Percentiles rank a stretch among this genome's conserved stretches.
Conservation (phyloP, 2,329 filamentous ascomycete species). For the Chaetomium olivaceum region DNA sequence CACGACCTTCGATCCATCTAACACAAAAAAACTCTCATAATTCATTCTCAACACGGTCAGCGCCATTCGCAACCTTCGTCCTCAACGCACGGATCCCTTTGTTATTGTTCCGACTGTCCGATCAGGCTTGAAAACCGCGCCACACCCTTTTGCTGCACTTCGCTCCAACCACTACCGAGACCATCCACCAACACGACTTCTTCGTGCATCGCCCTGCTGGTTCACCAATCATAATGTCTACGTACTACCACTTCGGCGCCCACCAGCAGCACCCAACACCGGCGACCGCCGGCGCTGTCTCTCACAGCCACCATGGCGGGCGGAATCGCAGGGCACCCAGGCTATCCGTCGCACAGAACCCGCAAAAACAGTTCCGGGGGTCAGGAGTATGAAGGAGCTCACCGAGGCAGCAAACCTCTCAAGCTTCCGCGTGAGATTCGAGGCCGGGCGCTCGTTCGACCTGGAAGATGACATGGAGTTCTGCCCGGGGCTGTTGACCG, state of each 20-base stretch:
- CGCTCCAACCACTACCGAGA: constrained; percentile 9
- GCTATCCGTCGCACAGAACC: constrained; percentile 76
- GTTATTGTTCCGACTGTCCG: constrained; percentile 25
- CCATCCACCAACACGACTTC: constrained; percentile 20
- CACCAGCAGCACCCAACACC: constrained; percentile 61
- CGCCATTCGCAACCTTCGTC: constrained; percentile 8
- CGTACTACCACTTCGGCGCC: constrained; percentile 63
- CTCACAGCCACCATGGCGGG: constrained; percentile 79
- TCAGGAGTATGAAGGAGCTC: constrained; percentile 83
- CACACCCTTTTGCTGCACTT: not conserved
- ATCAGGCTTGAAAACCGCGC: not conserved
- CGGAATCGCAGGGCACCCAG: constrained; percentile 83
- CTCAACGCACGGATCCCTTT: constrained; percentile 25
- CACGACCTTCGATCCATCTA: constrained; percentile 17
- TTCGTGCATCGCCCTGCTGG: constrained; percentile 20
- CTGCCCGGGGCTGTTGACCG: constrained; percentile 87
- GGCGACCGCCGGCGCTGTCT: constrained; percentile 53
- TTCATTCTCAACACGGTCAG: constrained; percentile 1
- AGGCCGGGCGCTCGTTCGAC: constrained; percentile 90
- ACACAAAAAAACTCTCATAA: constrained; percentile 12
- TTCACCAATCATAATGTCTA: constrained; percentile 52
- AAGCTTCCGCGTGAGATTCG: constrained; percentile 83
- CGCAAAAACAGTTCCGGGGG: constrained; percentile 82
- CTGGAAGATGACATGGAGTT: constrained; percentile 96
- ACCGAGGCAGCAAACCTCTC: constrained; percentile 74